Percentiles rank a stretch among this genome's conserved stretches.
Conservation (phyloP, 1,284 basidiomycete species). For the Tylopilus sp. region DNA sequence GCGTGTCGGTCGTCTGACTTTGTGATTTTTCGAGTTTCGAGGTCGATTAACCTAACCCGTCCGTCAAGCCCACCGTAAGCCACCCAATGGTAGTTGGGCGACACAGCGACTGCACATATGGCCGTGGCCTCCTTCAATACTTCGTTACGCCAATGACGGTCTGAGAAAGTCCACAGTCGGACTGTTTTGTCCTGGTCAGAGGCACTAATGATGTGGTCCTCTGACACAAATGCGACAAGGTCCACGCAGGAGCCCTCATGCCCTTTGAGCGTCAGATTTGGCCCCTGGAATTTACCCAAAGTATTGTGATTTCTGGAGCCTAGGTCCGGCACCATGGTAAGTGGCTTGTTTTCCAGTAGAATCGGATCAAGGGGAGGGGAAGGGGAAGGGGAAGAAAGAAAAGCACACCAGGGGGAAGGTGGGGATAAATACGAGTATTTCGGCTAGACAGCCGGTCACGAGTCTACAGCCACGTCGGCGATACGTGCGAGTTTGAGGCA, state of each 20-base stretch:
- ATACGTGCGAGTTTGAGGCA: too few relatives aligned
- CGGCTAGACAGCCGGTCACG: too few relatives aligned
- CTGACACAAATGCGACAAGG: slow-evolving; percentile 30
- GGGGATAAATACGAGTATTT: too few relatives aligned
- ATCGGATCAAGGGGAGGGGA: too few relatives aligned
- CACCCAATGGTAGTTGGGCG: slow-evolving; percentile 26
- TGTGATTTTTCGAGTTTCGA: slow-evolving; percentile 5
- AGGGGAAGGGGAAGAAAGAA: too few relatives aligned
- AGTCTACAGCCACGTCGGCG: too few relatives aligned
- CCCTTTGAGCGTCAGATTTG: slow-evolving; percentile 8
- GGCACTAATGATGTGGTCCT: slow-evolving; percentile 27
- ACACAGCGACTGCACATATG: slow-evolving; percentile 15
- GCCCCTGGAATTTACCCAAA: too few relatives aligned
- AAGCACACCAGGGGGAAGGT: too few relatives aligned
- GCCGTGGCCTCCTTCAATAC: slow-evolving; percentile 12
- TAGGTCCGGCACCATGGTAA: too few relatives aligned
- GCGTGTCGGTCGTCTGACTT: slow-evolving; percentile 17
- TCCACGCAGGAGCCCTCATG: slow-evolving; percentile 14
- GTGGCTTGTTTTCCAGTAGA: too few relatives aligned
- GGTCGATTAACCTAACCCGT: slow-evolving; percentile 21
- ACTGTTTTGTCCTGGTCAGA: slow-evolving; percentile 30
- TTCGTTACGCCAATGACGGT: not conserved
- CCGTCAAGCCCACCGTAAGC: slow-evolving; percentile 30
- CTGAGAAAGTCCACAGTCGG: slow-evolving; percentile 25
- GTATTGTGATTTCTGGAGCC: too few relatives aligned